Evolutionary conservation across 2,329 filamentous ascomycete species (phyloP).

Genomic region (Monosporascus sp.): DNA sequence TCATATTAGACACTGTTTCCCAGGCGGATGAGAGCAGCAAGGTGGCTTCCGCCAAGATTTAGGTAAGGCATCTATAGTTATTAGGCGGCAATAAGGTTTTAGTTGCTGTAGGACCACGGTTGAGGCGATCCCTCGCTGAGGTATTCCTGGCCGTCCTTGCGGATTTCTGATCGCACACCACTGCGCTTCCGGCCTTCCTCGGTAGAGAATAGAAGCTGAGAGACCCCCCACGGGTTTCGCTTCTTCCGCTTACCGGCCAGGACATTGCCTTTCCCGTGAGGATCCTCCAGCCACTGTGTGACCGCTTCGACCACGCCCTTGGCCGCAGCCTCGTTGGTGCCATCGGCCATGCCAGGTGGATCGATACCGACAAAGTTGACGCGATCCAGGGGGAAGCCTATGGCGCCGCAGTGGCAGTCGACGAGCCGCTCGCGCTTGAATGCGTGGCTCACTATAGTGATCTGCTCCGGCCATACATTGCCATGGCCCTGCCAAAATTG

Average conservation of each 20-base stretch:
- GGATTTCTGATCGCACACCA: constrained; percentile 29
- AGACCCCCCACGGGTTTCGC: constrained; percentile 44
- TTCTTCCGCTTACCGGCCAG: constrained; percentile 42
- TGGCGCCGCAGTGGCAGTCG: constrained; percentile 57
- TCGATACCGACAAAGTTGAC: constrained; percentile 59
- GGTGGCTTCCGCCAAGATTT: constrained; percentile 20
- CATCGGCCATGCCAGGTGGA: constrained; percentile 44
- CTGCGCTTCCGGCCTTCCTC: constrained; percentile 29
- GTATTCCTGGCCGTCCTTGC: constrained; percentile 31
- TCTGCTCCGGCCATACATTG: constrained; percentile 44
- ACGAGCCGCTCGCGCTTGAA: constrained; percentile 63
- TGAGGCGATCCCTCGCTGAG: constrained; percentile 32
- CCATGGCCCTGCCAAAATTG: constrained; percentile 47
- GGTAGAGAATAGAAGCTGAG: constrained; percentile 38
- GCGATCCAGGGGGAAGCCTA: constrained; percentile 44
- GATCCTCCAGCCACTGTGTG: constrained; percentile 45
- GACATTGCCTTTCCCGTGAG: constrained; percentile 41
- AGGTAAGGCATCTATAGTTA: constrained; percentile 2
- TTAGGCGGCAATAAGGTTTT: neutral
- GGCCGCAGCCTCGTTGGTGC: constrained; percentile 33
- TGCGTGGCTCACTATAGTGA: constrained; percentile 63
- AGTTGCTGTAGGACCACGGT: constrained; percentile 30
- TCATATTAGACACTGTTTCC: constrained; percentile 47
- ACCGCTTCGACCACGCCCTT: constrained; percentile 37
- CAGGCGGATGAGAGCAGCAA: constrained; percentile 22